phyloP scores from a whole-genome alignment of 2,329 filamentous ascomycete genomes.

The Ascochyta koolunga region DNA sequence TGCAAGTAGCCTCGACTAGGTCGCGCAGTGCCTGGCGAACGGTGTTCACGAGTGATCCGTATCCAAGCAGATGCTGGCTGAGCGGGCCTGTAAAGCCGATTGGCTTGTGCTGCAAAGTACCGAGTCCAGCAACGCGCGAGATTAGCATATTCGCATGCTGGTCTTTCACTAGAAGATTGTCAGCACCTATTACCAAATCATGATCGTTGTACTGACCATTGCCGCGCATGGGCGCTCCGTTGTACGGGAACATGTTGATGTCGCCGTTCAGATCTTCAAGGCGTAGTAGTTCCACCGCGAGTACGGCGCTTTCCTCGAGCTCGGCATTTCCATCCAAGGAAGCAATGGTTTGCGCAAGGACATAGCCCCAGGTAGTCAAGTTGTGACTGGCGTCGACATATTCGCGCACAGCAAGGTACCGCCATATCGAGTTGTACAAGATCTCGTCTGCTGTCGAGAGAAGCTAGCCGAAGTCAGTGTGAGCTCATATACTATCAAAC shows the following conservation, averaged over 20 bases:
- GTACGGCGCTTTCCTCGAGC: conserved; percentile 77
- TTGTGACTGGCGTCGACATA: conserved; percentile 82
- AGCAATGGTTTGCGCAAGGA: conserved; percentile 72
- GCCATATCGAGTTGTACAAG: conserved; percentile 78
- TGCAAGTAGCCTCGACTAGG: conserved; percentile 80
- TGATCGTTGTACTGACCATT: conserved; percentile 20
- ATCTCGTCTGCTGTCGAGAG: conserved; percentile 73
- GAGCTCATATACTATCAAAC: not conserved
- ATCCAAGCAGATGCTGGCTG: conserved; percentile 85
- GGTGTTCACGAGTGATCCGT: conserved; percentile 80
- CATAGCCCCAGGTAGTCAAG: conserved; percentile 80
- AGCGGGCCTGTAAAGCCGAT: conserved; percentile 95
- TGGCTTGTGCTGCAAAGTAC: conserved; percentile 79
- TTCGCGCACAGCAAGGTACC: conserved; percentile 85
- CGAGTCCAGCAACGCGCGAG: conserved; percentile 82
- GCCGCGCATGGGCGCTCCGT: conserved; percentile 65
- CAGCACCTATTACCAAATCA: conserved; percentile 12
- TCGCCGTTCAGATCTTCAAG: conserved; percentile 78
- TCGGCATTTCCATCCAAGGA: conserved; percentile 63
- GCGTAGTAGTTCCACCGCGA: conserved; percentile 84
- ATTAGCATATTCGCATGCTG: conserved; percentile 80
- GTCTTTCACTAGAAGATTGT: conserved; percentile 65
- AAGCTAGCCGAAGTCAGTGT: conserved; percentile 38
- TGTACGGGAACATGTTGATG: conserved; percentile 63
- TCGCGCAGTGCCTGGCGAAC: conserved; percentile 82